Base-by-base conservation (phyloP, 495 filamentous ascomycete genomes). In the Xylaria flabelliformis region DNA sequence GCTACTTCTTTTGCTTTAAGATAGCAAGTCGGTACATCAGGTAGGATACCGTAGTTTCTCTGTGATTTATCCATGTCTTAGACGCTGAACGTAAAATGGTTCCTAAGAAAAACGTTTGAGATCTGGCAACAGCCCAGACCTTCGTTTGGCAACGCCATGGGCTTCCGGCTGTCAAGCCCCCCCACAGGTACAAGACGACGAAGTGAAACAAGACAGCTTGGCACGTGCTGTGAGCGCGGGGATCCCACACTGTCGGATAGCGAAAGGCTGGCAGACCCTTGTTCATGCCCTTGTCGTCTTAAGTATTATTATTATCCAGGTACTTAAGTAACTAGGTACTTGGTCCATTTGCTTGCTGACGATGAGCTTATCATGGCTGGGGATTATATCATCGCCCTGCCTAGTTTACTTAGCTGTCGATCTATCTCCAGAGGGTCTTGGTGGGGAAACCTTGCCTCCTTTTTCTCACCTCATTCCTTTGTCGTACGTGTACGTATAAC, bases 171-270 rank as follows among this genome's bases (percentile, higher is more conserved):
- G 50, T 53, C n/a, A 53, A 13, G 24, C 50, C 50, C n/a, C 19
- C 39, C 39, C 24, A 24, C 34, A 64, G 61, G 36, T 41, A 26
- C 29, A 64, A 7, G 42, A 65, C n/a, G 63, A 65, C 10, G 44
- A 65, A 46, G 42, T 50, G 53, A 59, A 53, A 59, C 44, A 39
- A 70, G 34, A 42, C 59, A 59, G 69, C 61, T 63, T 72, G 59
- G 70, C 70, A 48, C 70, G 42, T 65, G 62, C 34, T 4, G 21
- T 53, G 62, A 72, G 46, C 51, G 41, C 48, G 63, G 70, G 51
- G 48, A 67, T 66, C 53, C 70, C 70, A 67, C 62, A 8, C 61
- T 66, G 70, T 65, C 70, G 70, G 70, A 66, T 72, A 70, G 26
- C 51, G 34, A 13, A 56, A 66, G 65, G 65, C 65, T 56, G 36